These are phyloP conservation scores for Calophaca sinica DNA, from an alignment of 306 rosid genomes.

Conservation along the genomic window DNA sequence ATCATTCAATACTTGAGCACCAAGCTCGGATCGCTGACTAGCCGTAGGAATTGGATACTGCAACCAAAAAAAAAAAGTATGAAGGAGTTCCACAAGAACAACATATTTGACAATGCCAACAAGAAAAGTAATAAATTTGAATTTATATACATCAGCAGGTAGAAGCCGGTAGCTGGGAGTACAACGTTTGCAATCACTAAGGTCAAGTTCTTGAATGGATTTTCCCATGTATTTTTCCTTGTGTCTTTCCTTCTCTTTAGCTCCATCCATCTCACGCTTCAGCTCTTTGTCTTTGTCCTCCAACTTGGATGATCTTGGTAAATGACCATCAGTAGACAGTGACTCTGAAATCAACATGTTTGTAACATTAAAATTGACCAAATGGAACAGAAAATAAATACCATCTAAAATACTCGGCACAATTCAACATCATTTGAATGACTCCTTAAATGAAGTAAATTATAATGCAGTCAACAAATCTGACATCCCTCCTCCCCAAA, in stretches of 20 bases:
- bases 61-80: conserved; percentile 46
- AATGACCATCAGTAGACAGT: conserved; percentile 64
- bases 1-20: conserved; percentile 92
- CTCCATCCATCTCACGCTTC: conserved; percentile 76
- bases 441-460: conserved; percentile 23
- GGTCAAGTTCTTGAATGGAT: conserved; percentile 98
- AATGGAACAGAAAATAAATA: conserved; percentile 14
- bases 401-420: conserved; percentile 10
- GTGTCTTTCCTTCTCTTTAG: conserved; percentile 85
- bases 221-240: conserved; percentile 84
- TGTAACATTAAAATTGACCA: conserved; percentile 44
- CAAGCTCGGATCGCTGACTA: conserved; percentile 92
- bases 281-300: conserved; percentile 84
- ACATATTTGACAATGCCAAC: conserved; percentile 30
- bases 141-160: conserved; percentile 74
- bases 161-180: conserved; percentile 96
- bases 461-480: conserved; percentile 23
- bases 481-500: conserved; percentile 28
- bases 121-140: conserved; percentile 25
- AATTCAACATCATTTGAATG: conserved; percentile 36
- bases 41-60: conserved; percentile 94
- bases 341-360: conserved; percentile 72
- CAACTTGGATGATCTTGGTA: conserved; percentile 70
- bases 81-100: conserved; percentile 45
- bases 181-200: conserved; percentile 83